phyloP scores from a whole-genome alignment of 768 basidiomycete species.

The Daedalea quercina region DNA sequence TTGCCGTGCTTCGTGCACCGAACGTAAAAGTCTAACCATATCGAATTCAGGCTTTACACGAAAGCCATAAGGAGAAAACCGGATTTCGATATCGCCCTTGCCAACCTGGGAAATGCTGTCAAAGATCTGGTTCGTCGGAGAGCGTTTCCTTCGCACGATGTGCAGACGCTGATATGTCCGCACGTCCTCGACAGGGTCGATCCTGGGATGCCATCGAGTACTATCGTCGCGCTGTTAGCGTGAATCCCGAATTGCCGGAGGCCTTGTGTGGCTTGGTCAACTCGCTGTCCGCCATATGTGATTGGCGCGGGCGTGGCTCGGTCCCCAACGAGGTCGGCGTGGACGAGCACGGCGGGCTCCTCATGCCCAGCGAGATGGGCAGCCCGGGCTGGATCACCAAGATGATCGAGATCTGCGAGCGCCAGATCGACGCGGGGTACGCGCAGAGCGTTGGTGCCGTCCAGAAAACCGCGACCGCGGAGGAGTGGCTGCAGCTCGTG shows the following conservation, averaged over 20 bases:
- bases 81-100: constrained; percentile 43
- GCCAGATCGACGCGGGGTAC: constrained; percentile 29
- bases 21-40: too few species aligned
- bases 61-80: constrained; percentile 35
- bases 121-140: constrained; percentile 35
- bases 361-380: constrained; percentile 7
- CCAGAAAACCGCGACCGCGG: constrained; percentile 16
- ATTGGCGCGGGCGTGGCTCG: constrained; percentile 36
- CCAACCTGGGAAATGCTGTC: constrained; percentile 45
- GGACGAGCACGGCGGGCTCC: constrained; percentile 16
- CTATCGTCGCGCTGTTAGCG: constrained; percentile 36
- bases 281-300: constrained; percentile 39
- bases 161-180: background rate
- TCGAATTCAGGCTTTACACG: constrained; percentile 33
- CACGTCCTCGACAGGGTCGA: constrained; percentile 24
- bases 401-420: constrained; percentile 29
- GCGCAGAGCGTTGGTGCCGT: constrained; percentile 26
- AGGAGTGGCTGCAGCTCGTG: constrained; percentile 33
- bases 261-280: constrained; percentile 42
- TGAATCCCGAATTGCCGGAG: constrained; percentile 38
- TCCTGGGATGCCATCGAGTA: constrained; percentile 38
- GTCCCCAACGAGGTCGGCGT: constrained; percentile 19
- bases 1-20: too few species aligned
- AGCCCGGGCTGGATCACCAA: constrained; percentile 30
- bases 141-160: background rate